Base-by-base conservation (phyloP, 2,329 filamentous ascomycete species). In the Ophiostoma piceae region DNA sequence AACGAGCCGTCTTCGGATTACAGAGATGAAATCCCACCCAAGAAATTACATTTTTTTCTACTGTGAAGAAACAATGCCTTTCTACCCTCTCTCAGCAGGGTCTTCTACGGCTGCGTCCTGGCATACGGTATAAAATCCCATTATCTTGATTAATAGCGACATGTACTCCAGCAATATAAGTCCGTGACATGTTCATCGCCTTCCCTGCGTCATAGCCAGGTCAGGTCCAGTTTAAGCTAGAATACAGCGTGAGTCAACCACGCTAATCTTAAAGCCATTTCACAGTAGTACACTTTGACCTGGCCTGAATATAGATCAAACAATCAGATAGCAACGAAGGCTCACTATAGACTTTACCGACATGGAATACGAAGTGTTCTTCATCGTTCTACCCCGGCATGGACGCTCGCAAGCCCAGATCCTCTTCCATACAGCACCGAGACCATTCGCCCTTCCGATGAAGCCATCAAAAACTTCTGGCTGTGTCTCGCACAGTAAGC, bases 321-420 rank as follows among this genome's bases (percentile, higher is more conserved):
- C 85, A 83, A 22, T 83, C 84, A 6, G 82, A 85, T 69, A 78
- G 79, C 16, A 73, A 77, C 1, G 76, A 77, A 1, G 82, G 82
- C 9, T 85, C 83, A 80, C 81, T 0, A 78, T 79, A 0, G 81
- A 76, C 68, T 84, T 85, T 66, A 73, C 82, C 0, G 72, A 73
- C 0, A 73, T 77, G 32, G 82, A 82, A 2, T 81, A 81, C 67
- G 75, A 75, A 1, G 79, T 85, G 11, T 82, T 81, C 71, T 70
- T 84, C 8, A 76, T 80, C 5, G 82, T 84, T 68, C 75, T 82
- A 12, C 79, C 82, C 8, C 77, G 76, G 0, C 77, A 76, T 5
- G 82, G 81, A 1, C 79, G 82, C 3, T 70, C 43, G 6, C 69
- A 57, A 22, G 35, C 32, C 14, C 32, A 74, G 77, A 74, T 72